phyloP scores from a whole-genome alignment of 1,139 yeast genomes.

The Lodderomyces metapsilosis region DNA sequence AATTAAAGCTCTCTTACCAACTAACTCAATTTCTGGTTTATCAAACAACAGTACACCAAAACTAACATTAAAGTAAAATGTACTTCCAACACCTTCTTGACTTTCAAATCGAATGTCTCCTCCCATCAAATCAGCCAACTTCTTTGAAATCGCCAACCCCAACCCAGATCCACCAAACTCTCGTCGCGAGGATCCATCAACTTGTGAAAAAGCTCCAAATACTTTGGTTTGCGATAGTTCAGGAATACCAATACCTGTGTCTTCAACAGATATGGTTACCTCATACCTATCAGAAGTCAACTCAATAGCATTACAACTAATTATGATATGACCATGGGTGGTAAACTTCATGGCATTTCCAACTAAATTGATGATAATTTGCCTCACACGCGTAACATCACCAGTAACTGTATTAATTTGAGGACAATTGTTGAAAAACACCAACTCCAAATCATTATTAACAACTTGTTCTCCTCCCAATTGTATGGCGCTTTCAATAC shows the following conservation, averaged over 20 bases:
- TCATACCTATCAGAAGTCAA: conserved; percentile 39
- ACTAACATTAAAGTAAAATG: conserved; percentile 41
- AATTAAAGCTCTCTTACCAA: conserved; percentile 27
- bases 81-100: conserved; percentile 51
- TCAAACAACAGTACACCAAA: conserved; percentile 25
- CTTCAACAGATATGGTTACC: conserved; percentile 43
- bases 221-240: conserved; percentile 46
- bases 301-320: conserved; percentile 33
- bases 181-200: conserved; percentile 58
- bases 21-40: conserved; percentile 14
- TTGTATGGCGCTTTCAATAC: conserved; percentile 53
- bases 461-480: conserved; percentile 54
- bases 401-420: conserved; percentile 45
- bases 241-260: conserved; percentile 66
- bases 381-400: conserved; percentile 53
- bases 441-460: conserved; percentile 46
- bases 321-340: conserved; percentile 43
- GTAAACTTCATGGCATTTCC: conserved; percentile 63
- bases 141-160: conserved; percentile 59
- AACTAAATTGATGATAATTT: conserved; percentile 52
- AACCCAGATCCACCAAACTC: conserved; percentile 61
- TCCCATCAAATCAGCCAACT: conserved; percentile 58
- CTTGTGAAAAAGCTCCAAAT: conserved; percentile 61
- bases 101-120: conserved; percentile 54
- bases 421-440: conserved; percentile 45